Percentiles rank a stretch among this genome's conserved stretches.
These are phyloP conservation scores for Oryza australiensis DNA, from an alignment of 176 grass and related monocot genomes.

Conservation along the genomic window DNA sequence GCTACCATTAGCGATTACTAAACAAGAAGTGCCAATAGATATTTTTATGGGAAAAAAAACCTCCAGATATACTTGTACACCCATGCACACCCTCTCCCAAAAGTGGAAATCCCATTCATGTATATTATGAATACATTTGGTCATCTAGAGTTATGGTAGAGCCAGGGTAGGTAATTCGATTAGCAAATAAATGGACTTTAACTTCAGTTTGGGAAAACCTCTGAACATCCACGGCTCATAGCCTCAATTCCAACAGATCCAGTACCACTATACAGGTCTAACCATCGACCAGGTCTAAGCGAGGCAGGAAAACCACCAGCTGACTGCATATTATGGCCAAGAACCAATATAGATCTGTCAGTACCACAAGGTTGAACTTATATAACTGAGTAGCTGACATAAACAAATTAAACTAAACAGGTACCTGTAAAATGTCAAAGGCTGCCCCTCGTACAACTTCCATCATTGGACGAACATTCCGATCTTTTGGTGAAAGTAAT, in stretches of 20 bases:
- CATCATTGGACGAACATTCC: constrained; percentile 98
- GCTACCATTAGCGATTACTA: not conserved
- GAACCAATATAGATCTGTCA: constrained; percentile 4
- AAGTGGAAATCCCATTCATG: not conserved
- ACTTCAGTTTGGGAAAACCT: constrained; percentile 46
- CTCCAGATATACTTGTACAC: constrained; percentile 1
- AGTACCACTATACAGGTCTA: constrained; percentile 96
- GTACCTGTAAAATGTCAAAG: constrained; percentile 92
- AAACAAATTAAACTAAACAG: constrained; percentile 11
- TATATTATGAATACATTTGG: not conserved
- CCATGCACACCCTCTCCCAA: not conserved
- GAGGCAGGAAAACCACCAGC: constrained; percentile 91
- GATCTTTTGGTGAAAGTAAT: constrained; percentile 87
- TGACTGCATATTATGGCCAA: constrained; percentile 55
- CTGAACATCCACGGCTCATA: constrained; percentile 93
- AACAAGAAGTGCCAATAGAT: not conserved
- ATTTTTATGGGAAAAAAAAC: not conserved
- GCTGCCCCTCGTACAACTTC: constrained; percentile 89
- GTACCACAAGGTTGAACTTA: not conserved
- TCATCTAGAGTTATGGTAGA: not conserved
- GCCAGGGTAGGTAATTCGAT: not conserved
- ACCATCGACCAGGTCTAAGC: constrained; percentile 84
- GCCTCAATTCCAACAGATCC: constrained; percentile 99
- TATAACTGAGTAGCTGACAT: not conserved
- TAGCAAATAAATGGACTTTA: constrained; percentile 25